Conservation (phyloP, 768 basidiomycete species). For the Kwoniella sp. region DNA sequence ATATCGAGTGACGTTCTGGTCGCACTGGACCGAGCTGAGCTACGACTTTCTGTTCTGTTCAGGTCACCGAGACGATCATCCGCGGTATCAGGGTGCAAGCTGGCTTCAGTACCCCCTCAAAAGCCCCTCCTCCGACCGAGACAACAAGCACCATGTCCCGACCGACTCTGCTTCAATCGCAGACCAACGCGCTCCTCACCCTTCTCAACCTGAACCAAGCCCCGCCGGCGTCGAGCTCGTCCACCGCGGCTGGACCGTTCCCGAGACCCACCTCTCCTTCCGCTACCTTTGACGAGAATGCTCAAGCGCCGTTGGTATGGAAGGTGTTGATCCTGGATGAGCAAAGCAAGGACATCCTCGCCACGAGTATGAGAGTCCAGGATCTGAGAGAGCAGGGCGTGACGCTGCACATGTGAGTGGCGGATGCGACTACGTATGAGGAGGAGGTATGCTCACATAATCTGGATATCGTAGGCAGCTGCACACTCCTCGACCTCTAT, state of each 20-base stretch:
- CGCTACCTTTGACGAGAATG: slow-evolving; percentile 38
- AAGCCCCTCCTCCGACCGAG: too few relatives aligned
- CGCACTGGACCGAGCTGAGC: too few relatives aligned
- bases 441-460: not conserved
- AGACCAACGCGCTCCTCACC: slow-evolving; percentile 76
- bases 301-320: slow-evolving; percentile 74
- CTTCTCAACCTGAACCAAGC: slow-evolving; percentile 77
- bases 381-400: slow-evolving; percentile 95
- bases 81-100: too few relatives aligned
- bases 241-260: slow-evolving; percentile 50
- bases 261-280: slow-evolving; percentile 38
- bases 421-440: not conserved
- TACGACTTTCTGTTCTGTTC: too few relatives aligned
- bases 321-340: slow-evolving; percentile 94
- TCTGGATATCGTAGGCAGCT: slow-evolving; percentile 62
- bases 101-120: too few relatives aligned
- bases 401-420: slow-evolving; percentile 88
- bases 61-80: too few relatives aligned
- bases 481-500: slow-evolving; percentile 77
- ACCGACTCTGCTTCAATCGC: slow-evolving; percentile 71
- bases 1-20: too few relatives aligned
- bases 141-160: slow-evolving; percentile 24
- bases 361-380: slow-evolving; percentile 90
- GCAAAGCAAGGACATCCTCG: slow-evolving; percentile 90
- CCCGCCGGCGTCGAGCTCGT: slow-evolving; percentile 51